These are phyloP conservation scores for Aspergillus sp. DNA, from an alignment of 2,329 filamentous ascomycete species.

Conservation along the genomic window DNA sequence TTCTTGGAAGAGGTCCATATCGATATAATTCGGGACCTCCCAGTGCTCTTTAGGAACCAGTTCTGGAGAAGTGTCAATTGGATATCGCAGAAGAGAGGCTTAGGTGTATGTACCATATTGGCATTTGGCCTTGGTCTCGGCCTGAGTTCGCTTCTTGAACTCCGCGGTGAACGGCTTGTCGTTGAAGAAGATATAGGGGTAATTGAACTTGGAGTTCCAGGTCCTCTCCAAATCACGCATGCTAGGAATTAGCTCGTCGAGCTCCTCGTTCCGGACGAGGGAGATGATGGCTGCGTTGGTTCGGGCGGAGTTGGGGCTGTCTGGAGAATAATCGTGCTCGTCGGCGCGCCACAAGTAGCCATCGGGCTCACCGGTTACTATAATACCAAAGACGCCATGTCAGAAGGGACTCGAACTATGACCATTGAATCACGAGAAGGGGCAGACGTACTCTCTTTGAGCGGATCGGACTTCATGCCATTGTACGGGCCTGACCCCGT, in stretches of 20 bases:
- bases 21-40: constrained; percentile 90
- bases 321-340: constrained; percentile 73
- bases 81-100: neutral
- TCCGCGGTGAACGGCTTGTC: constrained; percentile 90
- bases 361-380: constrained; percentile 80
- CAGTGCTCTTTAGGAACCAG: constrained; percentile 93
- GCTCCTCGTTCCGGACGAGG: constrained; percentile 88
- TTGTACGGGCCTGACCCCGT: constrained; percentile 49
- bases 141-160: constrained; percentile 80
- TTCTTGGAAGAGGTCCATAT: constrained; percentile 78
- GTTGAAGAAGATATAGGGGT: constrained; percentile 99
- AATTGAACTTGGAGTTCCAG: constrained; percentile 99
- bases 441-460: constrained; percentile 71
- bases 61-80: constrained; percentile 53
- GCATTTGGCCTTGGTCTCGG: constrained; percentile 83
- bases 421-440: neutral
- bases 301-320: constrained; percentile 73
- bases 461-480: constrained; percentile 76
- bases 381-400: constrained; percentile 16
- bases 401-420: neutral
- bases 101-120: constrained; percentile 64
- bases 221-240: constrained; percentile 92
- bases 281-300: constrained; percentile 92
- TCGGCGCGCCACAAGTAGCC: constrained; percentile 72
- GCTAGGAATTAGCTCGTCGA: constrained; percentile 77